A percentile compares a stretch with the other conserved stretches of the same genome.
Conservation (phyloP, 257 asterid species). For the Voacanga thouarsii region DNA sequence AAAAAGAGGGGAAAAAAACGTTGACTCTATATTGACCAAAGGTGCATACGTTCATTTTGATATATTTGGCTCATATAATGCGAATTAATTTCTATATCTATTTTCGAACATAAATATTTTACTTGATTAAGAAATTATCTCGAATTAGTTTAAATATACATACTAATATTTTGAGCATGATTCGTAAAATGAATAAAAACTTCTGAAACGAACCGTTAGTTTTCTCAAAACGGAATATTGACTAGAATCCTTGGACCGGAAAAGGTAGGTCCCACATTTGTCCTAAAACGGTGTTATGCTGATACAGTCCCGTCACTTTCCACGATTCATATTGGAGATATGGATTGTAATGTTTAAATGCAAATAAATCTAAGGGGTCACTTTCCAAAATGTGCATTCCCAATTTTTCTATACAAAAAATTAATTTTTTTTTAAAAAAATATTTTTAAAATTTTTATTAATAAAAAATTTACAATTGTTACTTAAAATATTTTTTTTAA, state of each 20-base stretch:
- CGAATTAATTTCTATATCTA: too few relatives aligned
- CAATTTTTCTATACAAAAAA: too few relatives aligned
- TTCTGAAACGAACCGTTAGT: neutral
- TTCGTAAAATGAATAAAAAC: neutral
- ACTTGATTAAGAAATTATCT: too few relatives aligned
- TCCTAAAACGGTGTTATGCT: conserved; percentile 19
- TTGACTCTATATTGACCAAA: conserved; percentile 15
- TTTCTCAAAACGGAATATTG: conserved; percentile 29
- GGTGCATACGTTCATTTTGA: neutral
- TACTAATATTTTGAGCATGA: neutral
- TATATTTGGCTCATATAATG: too few relatives aligned
- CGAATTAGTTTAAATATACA: neutral
- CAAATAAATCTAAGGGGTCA: conserved; percentile 21
- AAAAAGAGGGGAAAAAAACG: neutral
- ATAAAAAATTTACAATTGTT: too few relatives aligned
- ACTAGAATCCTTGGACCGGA: conserved; percentile 11
- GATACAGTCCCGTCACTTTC: conserved; percentile 27
- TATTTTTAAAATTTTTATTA: too few relatives aligned
- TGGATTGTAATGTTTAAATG: conserved; percentile 1
- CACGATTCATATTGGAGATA: conserved; percentile 16
- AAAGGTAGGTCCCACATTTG: conserved; percentile 16
- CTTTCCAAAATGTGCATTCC: conserved; percentile 17
- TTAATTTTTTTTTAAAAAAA: too few relatives aligned
- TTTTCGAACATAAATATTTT: too few relatives aligned
- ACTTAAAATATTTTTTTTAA: too few relatives aligned